phyloP scores from a whole-genome alignment of 345 rosid species.

The Eucalyptus curtisii region DNA sequence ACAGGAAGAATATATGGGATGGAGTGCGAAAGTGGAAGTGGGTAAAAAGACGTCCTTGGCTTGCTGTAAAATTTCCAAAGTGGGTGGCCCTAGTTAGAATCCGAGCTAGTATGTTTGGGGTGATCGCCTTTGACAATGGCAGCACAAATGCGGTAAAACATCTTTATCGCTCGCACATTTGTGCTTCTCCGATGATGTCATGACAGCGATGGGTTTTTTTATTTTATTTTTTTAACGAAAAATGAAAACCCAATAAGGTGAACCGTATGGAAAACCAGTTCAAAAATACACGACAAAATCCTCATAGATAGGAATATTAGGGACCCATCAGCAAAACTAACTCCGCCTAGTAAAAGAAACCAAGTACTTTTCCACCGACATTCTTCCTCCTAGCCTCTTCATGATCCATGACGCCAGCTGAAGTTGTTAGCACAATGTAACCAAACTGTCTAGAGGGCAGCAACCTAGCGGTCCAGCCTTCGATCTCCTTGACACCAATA shows the following conservation, averaged over 20 bases:
- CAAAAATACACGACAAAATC: neutral
- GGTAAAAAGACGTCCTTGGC: neutral
- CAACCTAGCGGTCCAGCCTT: constrained; percentile 45
- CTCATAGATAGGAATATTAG: neutral
- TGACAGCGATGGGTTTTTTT: neutral
- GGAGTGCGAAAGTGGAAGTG: neutral
- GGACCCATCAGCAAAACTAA: neutral
- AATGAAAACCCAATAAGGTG: neutral
- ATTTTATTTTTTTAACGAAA: no score
- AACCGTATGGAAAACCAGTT: neutral
- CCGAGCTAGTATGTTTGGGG: no score
- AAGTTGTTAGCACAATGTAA: constrained; percentile 35
- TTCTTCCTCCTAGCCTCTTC: constrained; percentile 47
- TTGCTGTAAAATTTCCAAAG: neutral
- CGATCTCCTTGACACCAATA: constrained; percentile 30
- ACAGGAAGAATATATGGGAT: neutral
- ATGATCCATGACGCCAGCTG: constrained; percentile 44
- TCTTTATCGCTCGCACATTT: neutral
- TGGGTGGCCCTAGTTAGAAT: neutral
- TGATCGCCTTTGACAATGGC: neutral
- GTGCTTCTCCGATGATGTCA: neutral
- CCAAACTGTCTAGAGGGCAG: constrained; percentile 49
- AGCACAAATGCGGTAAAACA: neutral
- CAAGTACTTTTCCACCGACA: constrained; percentile 40
- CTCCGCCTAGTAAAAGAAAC: constrained; percentile 24